A percentile compares a stretch with the other conserved stretches of the same genome.
Evolutionary conservation across 2,329 filamentous ascomycete genomes (phyloP).

Genomic region (Coniochaeta pulveracea): DNA sequence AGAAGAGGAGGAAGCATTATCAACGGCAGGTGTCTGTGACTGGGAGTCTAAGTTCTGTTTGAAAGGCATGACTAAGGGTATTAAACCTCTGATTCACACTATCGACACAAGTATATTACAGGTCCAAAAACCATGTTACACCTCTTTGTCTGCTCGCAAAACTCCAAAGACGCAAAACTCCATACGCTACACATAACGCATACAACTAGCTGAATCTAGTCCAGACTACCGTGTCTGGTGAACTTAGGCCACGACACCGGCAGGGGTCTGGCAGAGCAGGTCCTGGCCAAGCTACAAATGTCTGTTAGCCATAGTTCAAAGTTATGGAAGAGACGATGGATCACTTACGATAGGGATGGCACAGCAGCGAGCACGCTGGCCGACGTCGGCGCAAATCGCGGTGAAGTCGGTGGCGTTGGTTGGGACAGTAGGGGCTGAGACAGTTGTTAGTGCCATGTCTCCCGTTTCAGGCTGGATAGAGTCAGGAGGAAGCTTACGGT

Average conservation of each 20-base stretch:
- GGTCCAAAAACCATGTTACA: too few species aligned
- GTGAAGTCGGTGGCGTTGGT: conserved; percentile 13
- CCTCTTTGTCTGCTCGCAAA: too few species aligned
- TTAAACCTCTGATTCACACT: too few species aligned
- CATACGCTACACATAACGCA: too few species aligned
- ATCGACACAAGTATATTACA: too few species aligned
- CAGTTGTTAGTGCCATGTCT: neutral
- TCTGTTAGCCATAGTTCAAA: neutral
- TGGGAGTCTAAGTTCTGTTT: too few species aligned
- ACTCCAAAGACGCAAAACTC: too few species aligned
- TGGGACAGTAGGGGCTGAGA: conserved; percentile 10
- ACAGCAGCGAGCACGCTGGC: conserved; percentile 48
- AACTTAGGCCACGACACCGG: conserved; percentile 16
- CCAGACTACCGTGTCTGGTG: too few species aligned
- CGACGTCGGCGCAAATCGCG: conserved; percentile 31
- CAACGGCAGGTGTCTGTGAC: neutral
- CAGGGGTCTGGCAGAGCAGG: conserved; percentile 20
- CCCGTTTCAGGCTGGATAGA: neutral
- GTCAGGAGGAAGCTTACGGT: conserved; percentile 29
- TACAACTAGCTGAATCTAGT: too few species aligned
- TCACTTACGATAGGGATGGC: conserved; percentile 32
- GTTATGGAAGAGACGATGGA: neutral
- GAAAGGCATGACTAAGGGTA: too few species aligned
- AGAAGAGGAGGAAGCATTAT: neutral
- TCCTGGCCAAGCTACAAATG: conserved; percentile 17